Evolutionary conservation across 2,329 filamentous ascomycete species (phyloP).

Genomic region (Fusarium mangiferae): DNA sequence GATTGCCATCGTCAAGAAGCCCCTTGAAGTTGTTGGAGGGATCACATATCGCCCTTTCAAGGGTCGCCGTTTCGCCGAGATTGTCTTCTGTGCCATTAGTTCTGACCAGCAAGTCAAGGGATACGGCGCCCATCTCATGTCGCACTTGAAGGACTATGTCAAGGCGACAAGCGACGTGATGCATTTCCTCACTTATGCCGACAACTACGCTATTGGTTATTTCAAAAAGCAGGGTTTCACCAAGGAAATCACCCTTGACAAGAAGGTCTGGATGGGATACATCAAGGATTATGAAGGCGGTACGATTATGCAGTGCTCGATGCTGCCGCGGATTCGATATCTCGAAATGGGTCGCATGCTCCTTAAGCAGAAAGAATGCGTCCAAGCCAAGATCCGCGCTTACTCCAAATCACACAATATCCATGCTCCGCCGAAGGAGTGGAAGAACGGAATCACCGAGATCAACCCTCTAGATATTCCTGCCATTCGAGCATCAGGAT

Average conservation of each 20-base stretch:
- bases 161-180: slow-evolving; percentile 96
- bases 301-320: slow-evolving; percentile 99
- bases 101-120: slow-evolving; percentile 99
- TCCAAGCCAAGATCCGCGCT: slow-evolving; percentile 93
- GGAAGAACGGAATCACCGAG: slow-evolving; percentile 77
- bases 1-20: slow-evolving; percentile 97
- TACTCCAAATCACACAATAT: slow-evolving; percentile 90
- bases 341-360: slow-evolving; percentile 93
- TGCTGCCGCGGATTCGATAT: slow-evolving; percentile 95
- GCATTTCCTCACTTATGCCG: slow-evolving; percentile 98
- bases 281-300: slow-evolving; percentile 99
- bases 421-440: slow-evolving; percentile 85
- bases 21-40: slow-evolving; percentile 92
- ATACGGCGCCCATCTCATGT: slow-evolving; percentile 98
- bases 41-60: slow-evolving; percentile 98
- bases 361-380: slow-evolving; percentile 95
- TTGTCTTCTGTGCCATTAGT: slow-evolving; percentile 97
- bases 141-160: slow-evolving; percentile 96
- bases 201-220: slow-evolving; percentile 98
- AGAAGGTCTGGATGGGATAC: slow-evolving; percentile 96
- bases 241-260: slow-evolving; percentile 94
- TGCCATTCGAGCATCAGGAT: slow-evolving; percentile 90
- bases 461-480: slow-evolving; percentile 90
- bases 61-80: slow-evolving; percentile 92
- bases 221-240: slow-evolving; percentile 99